These are phyloP conservation scores for Penstemon barbatus DNA, from an alignment of 257 asterid genomes.

Conservation along the genomic window DNA sequence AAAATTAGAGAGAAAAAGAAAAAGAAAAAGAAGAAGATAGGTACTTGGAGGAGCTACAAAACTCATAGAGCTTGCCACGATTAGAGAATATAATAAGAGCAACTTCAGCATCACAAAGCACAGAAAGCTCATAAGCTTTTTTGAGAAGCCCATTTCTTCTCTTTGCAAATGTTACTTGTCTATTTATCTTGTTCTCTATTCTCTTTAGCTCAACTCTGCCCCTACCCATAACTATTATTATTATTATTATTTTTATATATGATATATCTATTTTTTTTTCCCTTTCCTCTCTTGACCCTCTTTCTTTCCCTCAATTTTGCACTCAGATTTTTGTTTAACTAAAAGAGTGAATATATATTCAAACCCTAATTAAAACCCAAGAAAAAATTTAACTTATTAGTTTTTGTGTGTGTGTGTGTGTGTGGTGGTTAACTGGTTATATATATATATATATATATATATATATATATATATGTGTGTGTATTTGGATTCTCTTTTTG, in stretches of 20 bases:
- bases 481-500: conserved; percentile 27
- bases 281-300: conserved; percentile 13
- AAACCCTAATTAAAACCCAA: conserved; percentile 32
- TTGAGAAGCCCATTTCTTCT: conserved; percentile 80
- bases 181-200: conserved; percentile 83
- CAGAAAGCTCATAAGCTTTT: conserved; percentile 83
- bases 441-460: neutral
- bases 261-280: neutral
- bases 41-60: conserved; percentile 83
- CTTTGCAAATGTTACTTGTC: conserved; percentile 90
- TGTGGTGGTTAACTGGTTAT: neutral
- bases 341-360: conserved; percentile 22
- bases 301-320: conserved; percentile 12
- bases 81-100: conserved; percentile 85
- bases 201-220: conserved; percentile 93
- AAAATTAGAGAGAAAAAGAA: neutral
- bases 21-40: neutral
- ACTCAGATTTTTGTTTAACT: conserved; percentile 1
- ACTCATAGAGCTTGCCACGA: conserved; percentile 93
- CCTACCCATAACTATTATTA: conserved; percentile 56
- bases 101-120: conserved; percentile 79
- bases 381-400: neutral
- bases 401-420: neutral
- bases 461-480: neutral
- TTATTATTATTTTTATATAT: neutral